Evolutionary conservation across 2,329 filamentous ascomycete species (phyloP), one percentile per base, ranked within the genome.

Genomic region (Diplodia seriata): DNA sequence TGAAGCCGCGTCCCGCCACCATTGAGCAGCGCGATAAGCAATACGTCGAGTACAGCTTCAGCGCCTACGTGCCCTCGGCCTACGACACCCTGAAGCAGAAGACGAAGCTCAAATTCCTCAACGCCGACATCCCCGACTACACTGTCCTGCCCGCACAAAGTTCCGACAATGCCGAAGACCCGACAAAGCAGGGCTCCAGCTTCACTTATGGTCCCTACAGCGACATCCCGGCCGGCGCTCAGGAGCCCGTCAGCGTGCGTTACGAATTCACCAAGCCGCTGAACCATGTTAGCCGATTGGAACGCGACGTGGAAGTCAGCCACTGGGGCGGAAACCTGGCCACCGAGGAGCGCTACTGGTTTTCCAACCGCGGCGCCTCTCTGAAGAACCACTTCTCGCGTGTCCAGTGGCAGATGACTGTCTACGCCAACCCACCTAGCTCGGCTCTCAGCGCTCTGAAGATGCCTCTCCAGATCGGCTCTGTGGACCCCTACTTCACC

Each of bases 281-380:
- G 68, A 90, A 89, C 53, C 92, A 95, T 76, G 87, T 93, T 62
- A 88, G 89, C 40, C 84, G 87, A 18, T 84, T 99, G 69, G 92
- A 98, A 81, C 90, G 95, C 69, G 94, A 98, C 75, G 83, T 99
- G 70, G 95, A 99, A 79, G 90, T 99, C 74, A 97, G 92, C 77
- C 95, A 98, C 81, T 99, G 95, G 95, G 95, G 95, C 72, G 95
- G 95, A 70, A 99, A 99, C 77, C 81, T 98, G 66, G 95, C 95
- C 1, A 93, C 94, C 61, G 95, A 99, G 82, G 95, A 99, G 82
- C 89, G 92, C 68, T 97, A 97, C 81, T 92, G 90, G 79, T 85
- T 98, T 72, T 87, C 88, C 74, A 94, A 99, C 84, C 89, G 91
- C 71, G 95, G 91, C 71, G 96, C 95, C 61, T 90, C 91, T 47